Conservation (phyloP, 345 rosid species). For the Iberis pinnata region DNA sequence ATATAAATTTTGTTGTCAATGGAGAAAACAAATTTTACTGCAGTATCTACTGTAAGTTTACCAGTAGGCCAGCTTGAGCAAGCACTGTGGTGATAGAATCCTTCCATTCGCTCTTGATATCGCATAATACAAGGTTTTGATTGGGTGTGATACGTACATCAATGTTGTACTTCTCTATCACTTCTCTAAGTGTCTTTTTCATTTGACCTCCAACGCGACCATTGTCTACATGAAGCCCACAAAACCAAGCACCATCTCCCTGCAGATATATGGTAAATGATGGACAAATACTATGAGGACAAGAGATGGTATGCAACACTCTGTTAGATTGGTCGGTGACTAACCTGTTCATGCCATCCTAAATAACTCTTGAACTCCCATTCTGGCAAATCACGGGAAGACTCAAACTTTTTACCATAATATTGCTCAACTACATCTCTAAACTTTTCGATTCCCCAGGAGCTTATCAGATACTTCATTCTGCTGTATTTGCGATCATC, state of each 20-base stretch:
- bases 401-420: slow-evolving; percentile 86
- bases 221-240: slow-evolving; percentile 81
- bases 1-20: not conserved
- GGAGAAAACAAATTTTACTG: slow-evolving; percentile 1
- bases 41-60: too few species aligned
- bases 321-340: not conserved
- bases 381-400: slow-evolving; percentile 67
- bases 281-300: not conserved
- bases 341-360: slow-evolving; percentile 98
- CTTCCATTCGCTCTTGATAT: slow-evolving; percentile 71
- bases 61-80: slow-evolving; percentile 88
- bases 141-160: slow-evolving; percentile 74
- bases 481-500: slow-evolving; percentile 93
- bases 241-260: slow-evolving; percentile 81
- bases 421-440: slow-evolving; percentile 76
- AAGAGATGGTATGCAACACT: slow-evolving; percentile 3
- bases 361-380: slow-evolving; percentile 95
- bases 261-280: slow-evolving; percentile 27
- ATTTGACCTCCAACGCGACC: slow-evolving; percentile 86
- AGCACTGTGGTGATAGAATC: slow-evolving; percentile 61
- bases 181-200: slow-evolving; percentile 75
- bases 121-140: slow-evolving; percentile 76
- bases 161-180: slow-evolving; percentile 78
- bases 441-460: slow-evolving; percentile 94
- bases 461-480: slow-evolving; percentile 83